Conservation (phyloP, 495 filamentous ascomycete genomes). For the Penicillium longicatenatum region DNA sequence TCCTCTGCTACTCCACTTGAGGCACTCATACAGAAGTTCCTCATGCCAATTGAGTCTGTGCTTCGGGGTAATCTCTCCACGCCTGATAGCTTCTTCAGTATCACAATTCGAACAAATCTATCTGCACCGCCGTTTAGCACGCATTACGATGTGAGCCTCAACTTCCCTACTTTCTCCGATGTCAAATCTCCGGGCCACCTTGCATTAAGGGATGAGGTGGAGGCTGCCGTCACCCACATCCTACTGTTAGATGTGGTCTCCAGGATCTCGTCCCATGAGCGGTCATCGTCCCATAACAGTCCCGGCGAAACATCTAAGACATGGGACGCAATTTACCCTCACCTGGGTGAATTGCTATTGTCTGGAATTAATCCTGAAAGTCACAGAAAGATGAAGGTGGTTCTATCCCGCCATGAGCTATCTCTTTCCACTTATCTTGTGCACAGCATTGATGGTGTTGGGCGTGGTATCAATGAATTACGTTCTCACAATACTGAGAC, state of each 20-base stretch:
- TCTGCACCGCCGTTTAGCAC: slow-evolving; percentile 47
- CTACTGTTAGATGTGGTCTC: slow-evolving; percentile 42
- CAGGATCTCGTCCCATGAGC: slow-evolving; percentile 27
- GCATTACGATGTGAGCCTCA: slow-evolving; percentile 47
- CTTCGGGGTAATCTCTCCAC: slow-evolving; percentile 41
- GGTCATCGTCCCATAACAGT: slow-evolving; percentile 2
- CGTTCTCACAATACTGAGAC: slow-evolving; percentile 11
- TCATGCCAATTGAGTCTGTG: slow-evolving; percentile 44
- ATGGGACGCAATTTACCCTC: slow-evolving; percentile 44
- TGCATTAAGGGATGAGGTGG: slow-evolving; percentile 39
- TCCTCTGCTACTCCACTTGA: slow-evolving; percentile 33
- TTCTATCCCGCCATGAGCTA: slow-evolving; percentile 35
- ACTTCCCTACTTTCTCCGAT: slow-evolving; percentile 34
- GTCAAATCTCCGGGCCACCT: slow-evolving; percentile 41
- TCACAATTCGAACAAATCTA: slow-evolving; percentile 49
- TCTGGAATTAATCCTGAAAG: slow-evolving; percentile 16
- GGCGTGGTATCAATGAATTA: slow-evolving; percentile 15
- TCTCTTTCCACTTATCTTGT: slow-evolving; percentile 29
- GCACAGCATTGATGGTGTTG: slow-evolving; percentile 23
- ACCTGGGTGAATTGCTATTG: slow-evolving; percentile 43
- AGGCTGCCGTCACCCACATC: slow-evolving; percentile 39
- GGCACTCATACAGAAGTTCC: slow-evolving; percentile 40
- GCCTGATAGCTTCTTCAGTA: slow-evolving; percentile 39
- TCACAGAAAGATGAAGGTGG: slow-evolving; percentile 41
- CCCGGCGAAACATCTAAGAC: slow-evolving; percentile 2